Percentiles rank a stretch among this genome's conserved stretches.
Evolutionary conservation across 176 grass and related monocot genomes (phyloP).

Genomic region (Themeda triandra): DNA sequence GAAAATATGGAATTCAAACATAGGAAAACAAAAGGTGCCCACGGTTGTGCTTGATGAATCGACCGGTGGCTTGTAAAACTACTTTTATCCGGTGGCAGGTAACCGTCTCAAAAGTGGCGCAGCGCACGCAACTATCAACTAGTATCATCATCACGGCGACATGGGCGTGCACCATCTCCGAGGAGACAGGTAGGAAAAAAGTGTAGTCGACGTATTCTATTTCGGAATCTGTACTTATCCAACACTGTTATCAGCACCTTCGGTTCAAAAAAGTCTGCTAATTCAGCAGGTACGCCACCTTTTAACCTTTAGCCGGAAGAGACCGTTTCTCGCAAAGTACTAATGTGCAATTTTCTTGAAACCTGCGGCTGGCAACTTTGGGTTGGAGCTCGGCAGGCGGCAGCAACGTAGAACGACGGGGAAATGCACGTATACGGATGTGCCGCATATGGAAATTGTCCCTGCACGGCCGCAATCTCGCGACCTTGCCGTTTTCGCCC

Average conservation of each 20-base stretch:
- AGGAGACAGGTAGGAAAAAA: neutral
- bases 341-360: conserved; percentile 16
- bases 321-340: neutral
- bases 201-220: neutral
- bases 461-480: conserved; percentile 11
- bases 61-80: no score
- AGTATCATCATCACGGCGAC: neutral
- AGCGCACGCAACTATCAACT: neutral
- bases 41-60: no score
- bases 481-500: conserved; percentile 38
- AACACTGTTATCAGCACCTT: neutral
- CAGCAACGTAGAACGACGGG: neutral
- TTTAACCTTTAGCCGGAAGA: neutral
- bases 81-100: no score
- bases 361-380: neutral
- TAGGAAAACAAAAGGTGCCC: no score
- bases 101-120: neutral
- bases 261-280: neutral
- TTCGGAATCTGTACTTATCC: neutral
- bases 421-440: neutral
- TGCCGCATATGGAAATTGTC: conserved; percentile 39
- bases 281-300: neutral
- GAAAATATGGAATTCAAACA: neutral
- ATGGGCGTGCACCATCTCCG: neutral
- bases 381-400: no score